phyloP scores from a whole-genome alignment of 1,284 basidiomycete species.

The Hortiboletus rubellus region DNA sequence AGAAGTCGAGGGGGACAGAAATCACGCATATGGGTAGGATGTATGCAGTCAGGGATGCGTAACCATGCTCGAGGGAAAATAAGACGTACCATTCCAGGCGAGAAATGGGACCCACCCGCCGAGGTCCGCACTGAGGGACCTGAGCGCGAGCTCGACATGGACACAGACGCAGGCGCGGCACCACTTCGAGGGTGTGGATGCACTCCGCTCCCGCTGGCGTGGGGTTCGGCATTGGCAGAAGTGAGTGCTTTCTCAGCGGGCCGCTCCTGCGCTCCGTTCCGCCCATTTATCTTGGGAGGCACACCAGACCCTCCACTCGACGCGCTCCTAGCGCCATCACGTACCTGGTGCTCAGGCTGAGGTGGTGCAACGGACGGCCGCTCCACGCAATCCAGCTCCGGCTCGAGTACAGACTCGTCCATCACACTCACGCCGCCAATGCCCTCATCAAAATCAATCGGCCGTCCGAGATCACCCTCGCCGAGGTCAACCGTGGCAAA shows the following conservation, averaged over 20 bases:
- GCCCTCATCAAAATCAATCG: slow-evolving; percentile 52
- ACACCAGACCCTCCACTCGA: background rate
- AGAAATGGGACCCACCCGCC: slow-evolving; percentile 55
- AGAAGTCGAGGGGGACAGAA: background rate
- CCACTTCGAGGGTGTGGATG: slow-evolving; percentile 6
- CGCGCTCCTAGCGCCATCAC: slow-evolving; percentile 1
- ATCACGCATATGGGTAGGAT: slow-evolving; percentile 7
- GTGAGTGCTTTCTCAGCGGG: background rate
- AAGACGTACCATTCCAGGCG: slow-evolving; percentile 42
- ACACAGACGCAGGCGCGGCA: slow-evolving; percentile 6
- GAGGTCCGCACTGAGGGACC: slow-evolving; percentile 32
- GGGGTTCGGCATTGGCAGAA: background rate
- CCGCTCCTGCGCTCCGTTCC: slow-evolving; percentile 5
- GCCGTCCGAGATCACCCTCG: slow-evolving; percentile 49
- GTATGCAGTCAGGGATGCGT: background rate
- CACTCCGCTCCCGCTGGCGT: background rate
- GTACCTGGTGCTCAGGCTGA: slow-evolving; percentile 2
- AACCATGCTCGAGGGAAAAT: background rate
- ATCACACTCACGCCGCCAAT: slow-evolving; percentile 9
- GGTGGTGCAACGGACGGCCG: background rate
- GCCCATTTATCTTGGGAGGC: background rate
- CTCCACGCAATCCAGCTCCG: background rate
- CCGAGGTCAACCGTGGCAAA: slow-evolving; percentile 58
- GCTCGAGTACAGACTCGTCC: slow-evolving; percentile 9
- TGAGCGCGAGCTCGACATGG: slow-evolving; percentile 4